A percentile compares a stretch with the other conserved stretches of the same genome.
phyloP scores from a whole-genome alignment of 495 filamentous ascomycete species.

The Xylaria acuta region DNA sequence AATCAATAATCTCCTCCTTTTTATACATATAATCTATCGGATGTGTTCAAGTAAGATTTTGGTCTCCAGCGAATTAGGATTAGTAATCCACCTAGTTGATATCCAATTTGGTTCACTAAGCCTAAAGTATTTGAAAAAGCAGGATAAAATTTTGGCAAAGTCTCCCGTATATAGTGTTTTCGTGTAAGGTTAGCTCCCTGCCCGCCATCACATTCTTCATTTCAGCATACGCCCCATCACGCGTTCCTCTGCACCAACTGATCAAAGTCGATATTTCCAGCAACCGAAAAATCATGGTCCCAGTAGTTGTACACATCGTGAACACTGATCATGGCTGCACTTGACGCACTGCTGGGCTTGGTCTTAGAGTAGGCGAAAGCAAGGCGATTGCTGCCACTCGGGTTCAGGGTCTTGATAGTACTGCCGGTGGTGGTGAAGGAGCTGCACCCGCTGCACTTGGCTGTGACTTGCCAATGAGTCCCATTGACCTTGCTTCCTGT shows the following conservation, averaged over 20 bases:
- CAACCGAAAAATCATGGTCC: conserved; percentile 49
- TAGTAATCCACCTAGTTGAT: background rate
- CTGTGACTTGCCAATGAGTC: conserved; percentile 55
- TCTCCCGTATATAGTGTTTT: background rate
- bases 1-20: background rate
- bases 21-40: background rate
- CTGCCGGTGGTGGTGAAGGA: conserved; percentile 38
- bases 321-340: conserved; percentile 40
- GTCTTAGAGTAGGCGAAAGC: conserved; percentile 50
- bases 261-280: conserved; percentile 46
- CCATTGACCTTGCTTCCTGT: conserved; percentile 47
- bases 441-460: conserved; percentile 52
- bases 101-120: background rate
- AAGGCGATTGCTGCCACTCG: conserved; percentile 47
- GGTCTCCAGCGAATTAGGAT: background rate
- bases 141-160: background rate
- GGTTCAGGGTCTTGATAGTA: conserved; percentile 40
- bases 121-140: background rate
- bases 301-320: conserved; percentile 53
- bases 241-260: conserved; percentile 42
- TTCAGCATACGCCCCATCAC: conserved; percentile 28
- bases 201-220: background rate
- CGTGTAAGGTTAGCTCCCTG: background rate
- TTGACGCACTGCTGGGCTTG: conserved; percentile 41
- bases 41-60: background rate